A percentile compares a stretch with the other conserved stretches of the same genome.
phyloP scores from a whole-genome alignment of 2,329 filamentous ascomycete species.

The Gnomoniopsis smithogilvyi region DNA sequence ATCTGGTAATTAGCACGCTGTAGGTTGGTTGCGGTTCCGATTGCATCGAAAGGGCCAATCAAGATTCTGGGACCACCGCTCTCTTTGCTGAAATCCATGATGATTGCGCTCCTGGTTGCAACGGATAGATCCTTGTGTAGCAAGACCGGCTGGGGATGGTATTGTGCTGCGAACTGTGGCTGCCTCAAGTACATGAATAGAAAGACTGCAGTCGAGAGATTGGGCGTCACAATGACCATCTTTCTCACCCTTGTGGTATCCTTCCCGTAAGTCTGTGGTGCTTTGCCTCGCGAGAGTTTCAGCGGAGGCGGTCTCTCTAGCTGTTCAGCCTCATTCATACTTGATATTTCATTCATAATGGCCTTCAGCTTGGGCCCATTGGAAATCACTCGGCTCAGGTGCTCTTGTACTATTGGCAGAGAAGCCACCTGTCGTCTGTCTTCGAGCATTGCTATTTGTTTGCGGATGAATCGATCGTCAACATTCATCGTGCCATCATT shows the following conservation, averaged over 20 bases:
- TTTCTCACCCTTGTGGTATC: background rate
- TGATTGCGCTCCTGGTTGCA: background rate
- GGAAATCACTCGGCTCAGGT: background rate
- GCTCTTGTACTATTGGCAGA: background rate
- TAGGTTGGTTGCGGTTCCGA: conserved; percentile 8
- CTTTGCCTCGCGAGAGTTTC: background rate
- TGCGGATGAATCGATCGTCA: background rate
- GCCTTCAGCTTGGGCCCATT: conserved; percentile 5
- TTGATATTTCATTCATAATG: conserved; percentile 1
- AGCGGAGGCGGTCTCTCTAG: background rate
- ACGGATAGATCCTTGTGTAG: conserved; percentile 5
- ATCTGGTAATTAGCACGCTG: conserved; percentile 12
- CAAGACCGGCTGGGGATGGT: background rate
- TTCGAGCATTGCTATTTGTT: background rate
- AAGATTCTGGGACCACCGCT: background rate
- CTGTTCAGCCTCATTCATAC: background rate
- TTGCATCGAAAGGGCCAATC: background rate
- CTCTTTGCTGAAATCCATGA: background rate
- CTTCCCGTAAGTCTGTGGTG: background rate
- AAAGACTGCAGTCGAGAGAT: background rate
- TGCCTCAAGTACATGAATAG: conserved; percentile 1
- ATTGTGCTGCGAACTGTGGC: background rate
- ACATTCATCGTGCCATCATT: background rate
- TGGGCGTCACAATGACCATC: conserved; percentile 13
- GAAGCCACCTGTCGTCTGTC: background rate